Evolutionary conservation across 163 green algal genomes (phyloP), one percentile per base, ranked within the genome.

Genomic region (Scenedesmus sp.): DNA sequence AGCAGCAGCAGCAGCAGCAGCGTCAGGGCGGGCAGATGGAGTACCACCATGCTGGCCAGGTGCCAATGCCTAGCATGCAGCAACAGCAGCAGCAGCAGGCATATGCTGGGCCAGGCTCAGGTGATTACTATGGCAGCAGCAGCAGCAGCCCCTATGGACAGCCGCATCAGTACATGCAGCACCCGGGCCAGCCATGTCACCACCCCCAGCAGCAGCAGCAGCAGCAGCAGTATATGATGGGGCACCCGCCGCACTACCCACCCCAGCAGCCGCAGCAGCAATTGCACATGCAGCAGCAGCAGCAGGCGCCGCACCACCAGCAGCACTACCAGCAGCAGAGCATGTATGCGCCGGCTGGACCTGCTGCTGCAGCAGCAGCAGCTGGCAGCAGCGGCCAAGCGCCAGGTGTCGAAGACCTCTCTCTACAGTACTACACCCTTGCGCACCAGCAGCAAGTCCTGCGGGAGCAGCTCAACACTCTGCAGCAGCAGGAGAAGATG

Each of bases 401-500:
- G 12, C 34, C 34, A 60, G 26, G 56, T 9, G 56, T 77, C 10
- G 54, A 74, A 9, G 20, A 91, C 23, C 55, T 91, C 2, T 91
- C 87, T 9, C 6, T 54, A 73, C 87, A 91, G 73, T 91, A 91
- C n/a, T 74, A 85, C 70, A 54, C 2, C 55, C 77, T 91, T 9
- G 54, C 87, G 26, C 55, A 77, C 26, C 87, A 91, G 76, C 87
- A 91, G 87, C 54, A 85, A 73, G 13, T 73, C 9, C 56, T 91
- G 23, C 20, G 87, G 6, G 57, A 73, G n/a, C 87, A 91, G 26
- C 74, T 87, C 13, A 79, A 77, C 62, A 57, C 59, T 4, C 74
- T 87, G 87, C 70, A 91, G 87, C 87, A 91, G 46, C 67, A 91
- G 26, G 76, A 91, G 74, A 3, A 57, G 1, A 20, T 86, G 74